A percentile compares a stretch with the other conserved stretches of the same genome.
These are phyloP conservation scores for Trichoderma gracile DNA, from an alignment of 2,329 filamentous ascomycete genomes.

Conservation along the genomic window DNA sequence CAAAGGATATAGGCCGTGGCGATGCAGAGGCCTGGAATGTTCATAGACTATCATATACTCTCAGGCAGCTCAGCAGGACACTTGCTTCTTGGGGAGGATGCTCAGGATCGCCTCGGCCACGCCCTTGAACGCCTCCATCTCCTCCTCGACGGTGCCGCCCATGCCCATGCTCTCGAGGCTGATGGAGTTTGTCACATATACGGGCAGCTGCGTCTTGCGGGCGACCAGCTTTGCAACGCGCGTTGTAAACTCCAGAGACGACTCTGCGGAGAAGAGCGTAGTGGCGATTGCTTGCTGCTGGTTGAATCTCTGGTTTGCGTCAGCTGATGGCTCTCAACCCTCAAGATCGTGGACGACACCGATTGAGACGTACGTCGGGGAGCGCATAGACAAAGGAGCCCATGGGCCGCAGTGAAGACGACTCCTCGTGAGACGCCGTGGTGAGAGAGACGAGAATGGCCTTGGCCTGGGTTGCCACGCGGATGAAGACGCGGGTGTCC, in stretches of 20 bases:
- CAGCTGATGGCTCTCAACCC: conserved; percentile 11
- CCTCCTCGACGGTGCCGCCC: conserved; percentile 84
- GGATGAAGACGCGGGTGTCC: conserved; percentile 62
- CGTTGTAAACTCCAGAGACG: conserved; percentile 82
- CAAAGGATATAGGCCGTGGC: background rate
- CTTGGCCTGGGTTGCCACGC: conserved; percentile 59
- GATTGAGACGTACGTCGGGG: conserved; percentile 67
- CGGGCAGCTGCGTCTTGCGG: conserved; percentile 68
- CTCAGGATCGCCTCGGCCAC: conserved; percentile 66
- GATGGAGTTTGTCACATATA: conserved; percentile 90
- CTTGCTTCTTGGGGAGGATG: conserved; percentile 6
- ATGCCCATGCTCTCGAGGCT: conserved; percentile 72
- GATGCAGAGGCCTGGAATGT: background rate
- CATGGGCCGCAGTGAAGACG: conserved; percentile 56
- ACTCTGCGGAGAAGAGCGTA: conserved; percentile 72
- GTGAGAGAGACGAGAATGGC: conserved; percentile 62
- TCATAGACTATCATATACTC: background rate
- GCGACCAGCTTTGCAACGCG: conserved; percentile 81
- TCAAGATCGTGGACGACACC: too few species aligned
- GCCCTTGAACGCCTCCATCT: conserved; percentile 82
- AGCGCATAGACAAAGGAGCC: conserved; percentile 94
- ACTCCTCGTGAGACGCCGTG: conserved; percentile 56
- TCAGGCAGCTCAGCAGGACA: background rate
- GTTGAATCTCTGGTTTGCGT: conserved; percentile 48
- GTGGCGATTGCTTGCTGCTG: conserved; percentile 70